phyloP scores from a whole-genome alignment of 352 stramenopile genomes.

The Phytophthora vignae region DNA sequence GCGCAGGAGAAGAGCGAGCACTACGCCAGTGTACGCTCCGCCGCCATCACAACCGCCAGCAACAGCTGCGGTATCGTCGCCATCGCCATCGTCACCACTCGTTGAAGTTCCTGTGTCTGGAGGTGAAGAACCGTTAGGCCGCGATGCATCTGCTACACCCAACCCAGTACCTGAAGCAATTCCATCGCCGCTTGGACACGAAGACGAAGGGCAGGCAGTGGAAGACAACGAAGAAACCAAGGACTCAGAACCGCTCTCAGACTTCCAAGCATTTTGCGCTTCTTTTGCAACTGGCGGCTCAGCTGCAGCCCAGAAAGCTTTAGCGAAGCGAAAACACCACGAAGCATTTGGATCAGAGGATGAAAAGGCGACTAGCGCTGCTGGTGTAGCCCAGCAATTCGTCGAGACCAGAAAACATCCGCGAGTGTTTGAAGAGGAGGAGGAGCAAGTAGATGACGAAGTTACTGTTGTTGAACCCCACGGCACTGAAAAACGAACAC shows the following conservation, averaged over 20 bases:
- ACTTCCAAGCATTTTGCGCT: slow-evolving; percentile 45
- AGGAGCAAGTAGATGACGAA: not conserved
- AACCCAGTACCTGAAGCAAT: not conserved
- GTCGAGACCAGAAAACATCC: slow-evolving; percentile 22
- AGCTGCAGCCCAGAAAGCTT: slow-evolving; percentile 25
- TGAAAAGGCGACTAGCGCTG: slow-evolving; percentile 4
- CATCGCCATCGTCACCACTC: not conserved
- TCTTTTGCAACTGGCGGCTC: slow-evolving; percentile 41
- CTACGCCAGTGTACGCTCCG: not conserved
- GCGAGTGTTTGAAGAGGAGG: slow-evolving; percentile 9
- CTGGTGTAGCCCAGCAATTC: not conserved
- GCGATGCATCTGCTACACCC: not conserved
- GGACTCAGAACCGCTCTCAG: slow-evolving; percentile 12
- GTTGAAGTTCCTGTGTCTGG: not conserved
- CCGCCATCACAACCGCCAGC: not conserved
- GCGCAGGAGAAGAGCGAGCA: slow-evolving; percentile 23
- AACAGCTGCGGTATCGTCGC: not conserved
- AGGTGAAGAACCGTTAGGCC: slow-evolving; percentile 3
- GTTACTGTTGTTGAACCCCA: slow-evolving; percentile 2
- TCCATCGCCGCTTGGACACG: not conserved
- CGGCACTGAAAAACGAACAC: slow-evolving; percentile 42
- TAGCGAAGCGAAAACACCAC: slow-evolving; percentile 35
- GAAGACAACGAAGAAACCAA: slow-evolving; percentile 28
- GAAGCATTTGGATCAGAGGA: slow-evolving; percentile 37
- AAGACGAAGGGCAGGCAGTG: slow-evolving; percentile 9